These are phyloP conservation scores for Arachnopeziza araneosa DNA, from an alignment of 2,329 filamentous ascomycete species.

Conservation along the genomic window DNA sequence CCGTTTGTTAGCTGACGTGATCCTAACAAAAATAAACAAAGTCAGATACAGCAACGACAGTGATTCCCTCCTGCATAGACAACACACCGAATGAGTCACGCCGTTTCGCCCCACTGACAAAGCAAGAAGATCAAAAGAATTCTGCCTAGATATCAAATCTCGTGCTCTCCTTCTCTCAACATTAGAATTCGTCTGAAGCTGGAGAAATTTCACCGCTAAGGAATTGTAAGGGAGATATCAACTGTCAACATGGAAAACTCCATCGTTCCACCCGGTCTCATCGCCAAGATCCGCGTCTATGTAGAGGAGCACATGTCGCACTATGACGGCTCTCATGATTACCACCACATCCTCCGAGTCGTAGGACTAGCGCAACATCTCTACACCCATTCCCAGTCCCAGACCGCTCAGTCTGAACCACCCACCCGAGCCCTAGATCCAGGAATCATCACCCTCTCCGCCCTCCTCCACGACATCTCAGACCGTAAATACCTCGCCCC, in stretches of 20 bases:
- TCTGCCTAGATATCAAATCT: too few species aligned
- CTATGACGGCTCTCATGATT: constrained; percentile 77
- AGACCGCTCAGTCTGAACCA: not conserved
- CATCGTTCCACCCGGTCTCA: not conserved
- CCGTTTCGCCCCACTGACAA: too few species aligned
- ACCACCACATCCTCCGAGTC: constrained; percentile 75
- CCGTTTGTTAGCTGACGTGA: too few species aligned
- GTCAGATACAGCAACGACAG: too few species aligned
- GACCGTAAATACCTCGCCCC: constrained; percentile 69
- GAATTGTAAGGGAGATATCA: too few species aligned
- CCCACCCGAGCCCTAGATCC: constrained; percentile 39
- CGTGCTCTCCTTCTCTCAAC: too few species aligned
- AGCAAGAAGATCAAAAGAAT: too few species aligned
- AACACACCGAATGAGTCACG: too few species aligned
- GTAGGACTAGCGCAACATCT: constrained; percentile 52
- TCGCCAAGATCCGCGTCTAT: constrained; percentile 2
- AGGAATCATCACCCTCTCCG: constrained; percentile 59
- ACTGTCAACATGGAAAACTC: not conserved
- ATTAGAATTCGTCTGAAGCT: too few species aligned
- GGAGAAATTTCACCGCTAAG: too few species aligned
- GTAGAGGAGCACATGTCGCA: constrained; percentile 7
- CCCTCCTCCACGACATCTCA: constrained; percentile 75
- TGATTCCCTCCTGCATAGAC: too few species aligned
- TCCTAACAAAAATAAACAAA: too few species aligned
- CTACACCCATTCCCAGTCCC: constrained; percentile 31